These are phyloP conservation scores for Suillus cothurnatus DNA, from an alignment of 768 basidiomycete species.

Conservation along the genomic window DNA sequence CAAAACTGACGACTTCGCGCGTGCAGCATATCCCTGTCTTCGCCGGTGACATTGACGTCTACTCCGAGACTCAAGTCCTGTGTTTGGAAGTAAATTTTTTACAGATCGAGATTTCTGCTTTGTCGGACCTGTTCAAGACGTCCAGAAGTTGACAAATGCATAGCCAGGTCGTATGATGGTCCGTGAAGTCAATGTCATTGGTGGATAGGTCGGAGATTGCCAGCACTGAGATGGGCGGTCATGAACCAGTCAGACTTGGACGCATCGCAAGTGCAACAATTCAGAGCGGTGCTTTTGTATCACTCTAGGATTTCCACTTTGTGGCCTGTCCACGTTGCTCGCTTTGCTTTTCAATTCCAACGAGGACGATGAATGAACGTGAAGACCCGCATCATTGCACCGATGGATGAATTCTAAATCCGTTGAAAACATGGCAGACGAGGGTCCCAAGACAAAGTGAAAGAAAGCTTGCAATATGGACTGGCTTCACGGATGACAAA, in stretches of 20 bases:
- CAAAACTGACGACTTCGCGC: background rate
- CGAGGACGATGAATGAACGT: background rate
- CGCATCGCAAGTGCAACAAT: background rate
- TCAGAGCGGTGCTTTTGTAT: background rate
- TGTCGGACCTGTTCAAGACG: background rate
- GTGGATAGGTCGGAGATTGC: background rate
- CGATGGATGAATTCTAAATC: background rate
- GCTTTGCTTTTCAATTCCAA: background rate
- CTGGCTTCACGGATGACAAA: background rate
- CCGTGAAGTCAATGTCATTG: background rate
- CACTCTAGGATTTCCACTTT: background rate
- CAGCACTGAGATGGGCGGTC: background rate
- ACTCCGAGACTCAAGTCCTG: conserved; percentile 77
- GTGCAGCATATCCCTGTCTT: conserved; percentile 83
- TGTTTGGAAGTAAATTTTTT: conserved; percentile 5
- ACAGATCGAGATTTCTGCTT: background rate
- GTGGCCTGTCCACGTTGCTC: background rate
- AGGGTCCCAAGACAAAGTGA: background rate
- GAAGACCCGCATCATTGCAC: background rate
- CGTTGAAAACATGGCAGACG: background rate
- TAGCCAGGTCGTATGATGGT: background rate
- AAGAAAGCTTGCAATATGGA: background rate
- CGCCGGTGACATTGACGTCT: conserved; percentile 82
- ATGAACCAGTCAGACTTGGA: background rate
- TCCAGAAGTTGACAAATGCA: background rate